Evolutionary conservation across 257 asterid species (phyloP), one percentile per base, ranked within the genome.

Genomic region (Euphrasia confusa): DNA sequence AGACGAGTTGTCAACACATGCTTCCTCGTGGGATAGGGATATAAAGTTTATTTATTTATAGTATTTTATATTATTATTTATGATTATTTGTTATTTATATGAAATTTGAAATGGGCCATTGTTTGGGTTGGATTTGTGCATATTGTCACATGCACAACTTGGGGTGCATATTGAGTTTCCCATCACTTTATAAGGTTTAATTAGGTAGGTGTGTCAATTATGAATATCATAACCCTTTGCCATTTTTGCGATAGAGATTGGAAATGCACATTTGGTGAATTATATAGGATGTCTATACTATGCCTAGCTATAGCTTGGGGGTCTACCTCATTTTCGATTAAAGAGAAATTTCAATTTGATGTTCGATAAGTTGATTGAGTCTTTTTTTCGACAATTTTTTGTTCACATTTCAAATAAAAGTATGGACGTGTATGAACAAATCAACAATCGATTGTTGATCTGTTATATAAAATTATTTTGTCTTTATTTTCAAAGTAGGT

Each of bases 121-220:
- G 42, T 14, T 40, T 65, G 75, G 58, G 66, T 56, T 61, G 14
- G 63, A 74, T 64, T 64, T 67, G 68, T 64, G 70, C 77, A 71
- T 71, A 75, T 58, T 65, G 30, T 74, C 83, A 78, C 80, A 78
- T 74, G 83, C 73, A 57, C 65, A 56, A 67, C 61, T 73, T 61
- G 47, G 65, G 68, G 71, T 42, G 48, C 18, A 4, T 53, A 33
- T 12, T 7, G 14, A 50, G 56, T 37, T 40, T 47, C 60, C 68
- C 65, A 54, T 62, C 65, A 53, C 58, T 53, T 53, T 53, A 21
- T 21, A 21, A 8, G 33, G 32, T 18, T 7, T 49, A 49, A 9
- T 21, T 21, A 21, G 24, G 24, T 21, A 21, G 24, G 24, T 21
- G 68, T 67, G 9, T 66, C 66, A 61, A 45, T 69, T 70, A 59